Evolutionary conservation across 176 grass and related monocot genomes (phyloP), one percentile per base, ranked within the genome.

Genomic region (Oryza rufipogon): DNA sequence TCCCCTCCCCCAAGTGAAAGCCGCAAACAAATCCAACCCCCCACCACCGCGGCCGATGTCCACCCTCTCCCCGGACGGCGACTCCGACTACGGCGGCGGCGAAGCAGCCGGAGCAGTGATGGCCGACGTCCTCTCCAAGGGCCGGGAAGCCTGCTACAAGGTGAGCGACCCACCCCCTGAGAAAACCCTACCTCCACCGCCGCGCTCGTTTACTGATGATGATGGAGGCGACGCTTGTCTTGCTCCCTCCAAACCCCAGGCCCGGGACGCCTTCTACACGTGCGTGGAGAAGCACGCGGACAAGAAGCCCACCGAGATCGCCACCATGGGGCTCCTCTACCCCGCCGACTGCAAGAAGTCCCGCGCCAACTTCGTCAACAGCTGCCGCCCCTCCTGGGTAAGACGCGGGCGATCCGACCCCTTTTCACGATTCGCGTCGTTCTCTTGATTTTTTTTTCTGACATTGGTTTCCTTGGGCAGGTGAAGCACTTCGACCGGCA

Each of bases 401-500:
- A 65, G 9, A 16, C 39, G 39, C 39, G 39, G 39, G 5, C 36
- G 36, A 38, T 38, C 36, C 39, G 39, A 41, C 13, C 15, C 66
- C 68, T 66, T 66, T 71, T 6, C 44, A 12, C 0, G 36, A 74
- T 86, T 79, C 41, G 79, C 28, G 11, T 2, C 47, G 0, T 26
- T 51, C n/a, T 17, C 23, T 51, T 51, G 30, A 2, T 30, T 8
- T 8, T 61, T 45, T 42, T 42, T 70, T 41, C 39, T 12, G 0
- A 52, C 77, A 10, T 83, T 51, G n/a, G 1, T 45, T 79, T 34
- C 19, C n/a, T 44, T 81, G 71, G 22, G 34, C 75, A 98, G 96
- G 96, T 98, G 68, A 98, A 85, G 85, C 91, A 93, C 87, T 98
- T 98, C 82, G 93, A 98, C 73, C 74, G 96, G 84, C 87, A 98